These are phyloP conservation scores for Trebouxia sp. DNA, from an alignment of 139 green algal genomes.

Conservation along the genomic window DNA sequence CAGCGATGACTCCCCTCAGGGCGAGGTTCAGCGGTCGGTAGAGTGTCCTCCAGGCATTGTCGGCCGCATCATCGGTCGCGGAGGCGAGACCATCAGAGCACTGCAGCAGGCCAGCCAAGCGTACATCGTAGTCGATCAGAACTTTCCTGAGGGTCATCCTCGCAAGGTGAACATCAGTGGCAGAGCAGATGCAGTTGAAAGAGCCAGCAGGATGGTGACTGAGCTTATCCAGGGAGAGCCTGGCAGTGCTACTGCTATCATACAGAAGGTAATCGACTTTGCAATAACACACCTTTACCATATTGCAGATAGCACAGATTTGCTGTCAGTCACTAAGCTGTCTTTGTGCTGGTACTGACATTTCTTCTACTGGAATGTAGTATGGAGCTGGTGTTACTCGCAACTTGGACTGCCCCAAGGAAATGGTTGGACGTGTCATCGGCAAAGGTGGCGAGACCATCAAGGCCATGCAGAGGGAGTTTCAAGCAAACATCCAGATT, in stretches of 20 bases:
- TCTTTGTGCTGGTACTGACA: background rate
- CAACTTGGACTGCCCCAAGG: slow-evolving; percentile 84
- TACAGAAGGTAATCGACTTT: slow-evolving; percentile 73
- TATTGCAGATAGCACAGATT: too few species aligned
- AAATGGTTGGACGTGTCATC: slow-evolving; percentile 91
- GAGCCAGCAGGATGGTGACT: slow-evolving; percentile 73
- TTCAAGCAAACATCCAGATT: slow-evolving; percentile 75
- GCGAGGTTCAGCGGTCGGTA: slow-evolving; percentile 36
- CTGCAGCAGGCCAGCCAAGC: slow-evolving; percentile 89
- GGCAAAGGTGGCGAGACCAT: slow-evolving; percentile 94
- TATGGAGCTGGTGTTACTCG: slow-evolving; percentile 62
- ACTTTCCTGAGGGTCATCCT: slow-evolving; percentile 57
- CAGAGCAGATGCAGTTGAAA: slow-evolving; percentile 57
- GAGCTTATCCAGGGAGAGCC: slow-evolving; percentile 88
- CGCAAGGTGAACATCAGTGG: slow-evolving; percentile 79
- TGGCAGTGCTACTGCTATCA: slow-evolving; percentile 73
- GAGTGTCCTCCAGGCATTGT: slow-evolving; percentile 84
- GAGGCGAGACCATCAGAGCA: slow-evolving; percentile 95
- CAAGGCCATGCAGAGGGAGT: slow-evolving; percentile 88
- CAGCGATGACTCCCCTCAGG: slow-evolving; percentile 7
- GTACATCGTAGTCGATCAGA: slow-evolving; percentile 69
- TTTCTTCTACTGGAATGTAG: slow-evolving; percentile 43
- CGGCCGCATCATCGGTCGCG: slow-evolving; percentile 92
- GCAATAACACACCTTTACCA: background rate
- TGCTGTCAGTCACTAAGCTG: too few species aligned